Base-by-base conservation (phyloP, 441 rosid genomes). In the Sinapis alba region DNA sequence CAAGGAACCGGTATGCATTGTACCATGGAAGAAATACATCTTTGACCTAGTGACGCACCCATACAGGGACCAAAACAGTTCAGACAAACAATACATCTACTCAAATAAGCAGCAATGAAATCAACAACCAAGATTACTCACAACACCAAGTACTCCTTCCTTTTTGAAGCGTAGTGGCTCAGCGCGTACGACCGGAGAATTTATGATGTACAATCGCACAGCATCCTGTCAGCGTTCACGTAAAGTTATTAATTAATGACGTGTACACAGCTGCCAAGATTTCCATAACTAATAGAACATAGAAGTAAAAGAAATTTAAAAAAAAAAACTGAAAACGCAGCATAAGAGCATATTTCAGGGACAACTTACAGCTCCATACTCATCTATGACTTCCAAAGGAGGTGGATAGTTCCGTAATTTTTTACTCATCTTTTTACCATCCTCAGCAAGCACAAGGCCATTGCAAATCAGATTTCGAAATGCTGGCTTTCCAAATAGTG, bases 11-110 rank as follows among this genome's bases (percentile, higher is more conserved):
- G 82, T 97, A 94, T 26, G 99, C 99, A 87, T 97, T 97, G 81
- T 94, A 97, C 99, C 99, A 97, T 18, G 99, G 99, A 78, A 97
- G 99, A 84, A 97, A 97, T 45, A 97, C 99, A 83, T 94, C 99
- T 84, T 92, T 97, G 77, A 96, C 99, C 98, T 96, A 84, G 72
- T 79, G 67, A 67, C 69, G 62, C 15, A 6, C 62, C 23, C 68
- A 72, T 65, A 15, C 43, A 65, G 20, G 2, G 64, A 18, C 68
- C 45, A 51, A 68, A 61, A 68, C 23, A 26, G 66, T 16, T 61
- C 43, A 58, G 71, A 20, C 0, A 69, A 50, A 65, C 45, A 79
- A 58, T n/a, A 79, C 34, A 68, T 20, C 62, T 58, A 56, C 64
- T 69, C 58, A 18, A 68, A 28, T 34, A 50, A 50, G 58, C 18